These are phyloP conservation scores for Hibiscus tridactylites DNA, from an alignment of 345 rosid genomes.

Conservation along the genomic window DNA sequence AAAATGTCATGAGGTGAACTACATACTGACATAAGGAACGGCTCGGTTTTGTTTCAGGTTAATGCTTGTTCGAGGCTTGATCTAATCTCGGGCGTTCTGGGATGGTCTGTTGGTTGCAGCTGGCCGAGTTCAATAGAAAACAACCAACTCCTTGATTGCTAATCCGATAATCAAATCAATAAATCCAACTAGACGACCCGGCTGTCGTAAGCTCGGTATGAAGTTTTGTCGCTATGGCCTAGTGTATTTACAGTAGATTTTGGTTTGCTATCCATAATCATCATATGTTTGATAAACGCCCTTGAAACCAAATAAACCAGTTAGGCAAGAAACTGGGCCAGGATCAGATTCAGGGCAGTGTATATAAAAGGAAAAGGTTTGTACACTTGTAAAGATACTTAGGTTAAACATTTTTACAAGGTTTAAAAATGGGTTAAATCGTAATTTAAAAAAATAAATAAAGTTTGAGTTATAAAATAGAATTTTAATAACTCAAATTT, in stretches of 20 bases:
- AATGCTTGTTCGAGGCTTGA: conserved; percentile 72
- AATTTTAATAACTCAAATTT: too few species aligned
- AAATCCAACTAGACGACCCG: conserved; percentile 18
- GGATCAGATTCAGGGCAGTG: conserved; percentile 27
- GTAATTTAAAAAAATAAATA: too few species aligned
- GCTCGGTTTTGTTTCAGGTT: conserved; percentile 33
- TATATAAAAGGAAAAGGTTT: conserved; percentile 38
- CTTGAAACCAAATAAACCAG: conserved; percentile 25
- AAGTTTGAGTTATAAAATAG: too few species aligned
- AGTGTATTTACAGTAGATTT: conserved; percentile 7
- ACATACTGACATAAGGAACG: conserved; percentile 1
- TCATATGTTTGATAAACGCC: conserved; percentile 29
- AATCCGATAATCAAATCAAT: conserved; percentile 8
- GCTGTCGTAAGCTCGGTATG: conserved; percentile 26
- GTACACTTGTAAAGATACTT: conserved; percentile 33
- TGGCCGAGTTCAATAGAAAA: conserved; percentile 58
- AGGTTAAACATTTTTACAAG: not conserved
- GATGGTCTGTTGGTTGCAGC: conserved; percentile 95
- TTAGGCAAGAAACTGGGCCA: conserved; percentile 26
- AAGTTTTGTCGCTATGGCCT: conserved; percentile 38
- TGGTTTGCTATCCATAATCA: conserved; percentile 10
- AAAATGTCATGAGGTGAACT: not conserved
- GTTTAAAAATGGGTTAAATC: too few species aligned
- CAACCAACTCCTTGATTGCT: conserved; percentile 54
- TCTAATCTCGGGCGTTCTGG: conserved; percentile 74